Evolutionary conservation across 2,329 filamentous ascomycete genomes (phyloP).

Genomic region (Pyrenophora graminea): DNA sequence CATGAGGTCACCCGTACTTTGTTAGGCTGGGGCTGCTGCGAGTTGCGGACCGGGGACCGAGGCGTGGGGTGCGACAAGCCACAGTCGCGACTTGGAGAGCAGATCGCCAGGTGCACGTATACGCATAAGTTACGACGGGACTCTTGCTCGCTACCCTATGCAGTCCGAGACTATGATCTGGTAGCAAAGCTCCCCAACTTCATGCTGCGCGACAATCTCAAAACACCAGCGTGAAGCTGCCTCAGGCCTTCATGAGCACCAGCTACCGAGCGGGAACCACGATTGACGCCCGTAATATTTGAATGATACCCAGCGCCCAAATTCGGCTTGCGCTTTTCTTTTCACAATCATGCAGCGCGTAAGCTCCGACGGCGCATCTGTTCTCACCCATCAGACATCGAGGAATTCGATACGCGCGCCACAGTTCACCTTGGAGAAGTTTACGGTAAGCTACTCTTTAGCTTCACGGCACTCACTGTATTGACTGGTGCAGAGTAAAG

Average conservation of each 20-base stretch:
- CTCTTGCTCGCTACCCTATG: neutral
- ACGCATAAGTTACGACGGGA: neutral
- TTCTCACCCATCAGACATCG: conserved; percentile 48
- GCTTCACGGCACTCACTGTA: neutral
- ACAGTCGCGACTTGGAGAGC: conserved; percentile 17
- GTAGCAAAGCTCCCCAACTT: neutral
- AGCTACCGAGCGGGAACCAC: conserved; percentile 10
- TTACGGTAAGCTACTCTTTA: conserved; percentile 46
- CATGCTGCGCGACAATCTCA: conserved; percentile 19
- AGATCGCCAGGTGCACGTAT: neutral
- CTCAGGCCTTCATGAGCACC: conserved; percentile 11
- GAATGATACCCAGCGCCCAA: conserved; percentile 3
- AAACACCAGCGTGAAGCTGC: conserved; percentile 17
- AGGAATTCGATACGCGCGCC: conserved; percentile 54
- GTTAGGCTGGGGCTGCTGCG: conserved; percentile 18
- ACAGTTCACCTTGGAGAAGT: conserved; percentile 82
- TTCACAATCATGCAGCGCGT: conserved; percentile 39
- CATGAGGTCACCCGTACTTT: conserved; percentile 21
- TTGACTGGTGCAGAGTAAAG: conserved; percentile 52
- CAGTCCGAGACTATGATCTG: neutral
- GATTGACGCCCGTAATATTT: conserved; percentile 13
- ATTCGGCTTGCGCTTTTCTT: neutral
- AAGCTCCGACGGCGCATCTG: conserved; percentile 49
- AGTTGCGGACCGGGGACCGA: conserved; percentile 17
- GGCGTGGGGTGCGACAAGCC: conserved; percentile 37